phyloP scores from a whole-genome alignment of 1,139 yeast genomes.

The Hemisphaericaspora lyxosophila region DNA sequence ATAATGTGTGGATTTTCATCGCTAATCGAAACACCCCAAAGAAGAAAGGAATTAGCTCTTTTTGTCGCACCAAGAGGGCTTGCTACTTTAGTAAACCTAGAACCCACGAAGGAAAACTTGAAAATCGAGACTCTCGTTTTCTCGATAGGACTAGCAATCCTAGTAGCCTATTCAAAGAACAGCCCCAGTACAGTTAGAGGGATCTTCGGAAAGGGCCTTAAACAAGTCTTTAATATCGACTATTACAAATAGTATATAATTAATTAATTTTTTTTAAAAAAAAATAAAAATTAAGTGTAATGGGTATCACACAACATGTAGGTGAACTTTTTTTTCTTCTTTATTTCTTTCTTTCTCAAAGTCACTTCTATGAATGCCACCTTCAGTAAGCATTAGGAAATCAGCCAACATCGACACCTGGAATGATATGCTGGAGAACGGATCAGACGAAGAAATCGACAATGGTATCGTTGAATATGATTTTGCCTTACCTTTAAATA shows the following conservation, averaged over 20 bases:
- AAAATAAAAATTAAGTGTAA: no score
- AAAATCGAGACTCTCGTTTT: conserved; percentile 30
- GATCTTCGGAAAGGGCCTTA: conserved; percentile 33
- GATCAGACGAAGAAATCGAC: conserved; percentile 21
- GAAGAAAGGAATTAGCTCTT: conserved; percentile 41
- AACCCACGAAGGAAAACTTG: conserved; percentile 26
- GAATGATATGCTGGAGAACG: conserved; percentile 27
- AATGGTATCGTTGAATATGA: conserved; percentile 25
- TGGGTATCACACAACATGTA: background rate
- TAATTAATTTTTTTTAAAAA: background rate
- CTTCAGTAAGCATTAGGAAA: no score
- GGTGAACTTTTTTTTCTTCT: background rate
- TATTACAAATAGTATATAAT: conserved; percentile 12
- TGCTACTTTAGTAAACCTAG: conserved; percentile 34
- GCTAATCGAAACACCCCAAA: conserved; percentile 31
- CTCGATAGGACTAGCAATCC: conserved; percentile 33
- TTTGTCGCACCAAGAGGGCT: conserved; percentile 41
- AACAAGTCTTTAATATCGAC: conserved; percentile 20
- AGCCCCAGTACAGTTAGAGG: conserved; percentile 34
- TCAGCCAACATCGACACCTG: no score
- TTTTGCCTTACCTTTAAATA: conserved; percentile 23
- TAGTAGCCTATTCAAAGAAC: conserved; percentile 32
- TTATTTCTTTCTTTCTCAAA: no score
- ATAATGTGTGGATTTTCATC: conserved; percentile 35
- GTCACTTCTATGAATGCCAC: background rate